Percentiles rank a stretch among this genome's conserved stretches.
phyloP scores from a whole-genome alignment of 306 rosid genomes.

The Hylodesmum podocarpum region DNA sequence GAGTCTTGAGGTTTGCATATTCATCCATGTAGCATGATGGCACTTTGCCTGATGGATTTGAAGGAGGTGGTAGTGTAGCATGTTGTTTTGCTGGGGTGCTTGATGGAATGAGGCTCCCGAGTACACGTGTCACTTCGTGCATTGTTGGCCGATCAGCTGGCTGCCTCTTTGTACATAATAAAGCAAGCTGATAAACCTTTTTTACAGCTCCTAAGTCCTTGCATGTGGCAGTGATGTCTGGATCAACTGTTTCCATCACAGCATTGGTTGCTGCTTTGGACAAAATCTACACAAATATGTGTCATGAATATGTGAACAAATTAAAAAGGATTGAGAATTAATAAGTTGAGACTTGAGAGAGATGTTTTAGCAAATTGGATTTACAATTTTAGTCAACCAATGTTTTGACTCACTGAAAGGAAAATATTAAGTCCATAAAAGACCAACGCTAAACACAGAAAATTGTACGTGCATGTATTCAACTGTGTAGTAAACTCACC shows the following conservation, averaged over 20 bases:
- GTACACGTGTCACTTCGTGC: slow-evolving; percentile 85
- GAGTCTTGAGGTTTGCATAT: slow-evolving; percentile 77
- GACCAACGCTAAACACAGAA: background rate
- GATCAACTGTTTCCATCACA: slow-evolving; percentile 93
- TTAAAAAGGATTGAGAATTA: background rate
- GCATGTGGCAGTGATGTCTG: slow-evolving; percentile 75
- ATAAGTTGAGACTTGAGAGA: background rate
- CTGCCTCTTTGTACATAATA: slow-evolving; percentile 78
- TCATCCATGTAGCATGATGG: slow-evolving; percentile 76
- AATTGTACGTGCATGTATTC: background rate
- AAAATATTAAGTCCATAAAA: background rate
- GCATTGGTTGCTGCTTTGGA: slow-evolving; percentile 83
- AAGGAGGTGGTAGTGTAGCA: slow-evolving; percentile 10
- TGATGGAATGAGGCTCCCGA: slow-evolving; percentile 57
- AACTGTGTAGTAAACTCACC: slow-evolving; percentile 39
- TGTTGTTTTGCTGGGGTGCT: slow-evolving; percentile 28
- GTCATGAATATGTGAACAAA: background rate
- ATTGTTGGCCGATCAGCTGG: slow-evolving; percentile 80
- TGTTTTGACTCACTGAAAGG: background rate
- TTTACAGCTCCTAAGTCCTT: slow-evolving; percentile 78
- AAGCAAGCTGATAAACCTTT: slow-evolving; percentile 86
- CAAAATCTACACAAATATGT: slow-evolving; percentile 52
- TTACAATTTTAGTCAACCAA: background rate
- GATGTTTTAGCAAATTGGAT: background rate
- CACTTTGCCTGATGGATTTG: slow-evolving; percentile 48